A percentile compares a stretch with the other conserved stretches of the same genome.
Conservation (phyloP, 129 eudicot genomes). For the Flaveria ramosissima region DNA sequence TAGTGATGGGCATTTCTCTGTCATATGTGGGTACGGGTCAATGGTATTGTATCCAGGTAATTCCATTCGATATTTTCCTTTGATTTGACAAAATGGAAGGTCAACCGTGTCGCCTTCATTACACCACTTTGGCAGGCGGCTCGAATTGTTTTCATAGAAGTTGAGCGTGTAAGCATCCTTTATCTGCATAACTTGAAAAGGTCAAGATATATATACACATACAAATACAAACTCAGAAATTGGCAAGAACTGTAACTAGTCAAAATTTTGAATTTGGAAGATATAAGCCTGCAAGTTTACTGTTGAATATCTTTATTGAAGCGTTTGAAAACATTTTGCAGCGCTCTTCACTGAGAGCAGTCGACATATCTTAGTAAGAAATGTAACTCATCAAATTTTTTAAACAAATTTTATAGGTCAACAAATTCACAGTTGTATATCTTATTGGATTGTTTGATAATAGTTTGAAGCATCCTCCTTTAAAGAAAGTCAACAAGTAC, state of each 20-base stretch:
- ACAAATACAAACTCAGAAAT: not conserved
- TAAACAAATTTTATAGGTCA: not conserved
- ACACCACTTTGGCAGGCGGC: slow-evolving; percentile 96
- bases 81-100: slow-evolving; percentile 86
- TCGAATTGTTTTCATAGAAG: slow-evolving; percentile 68
- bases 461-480: not conserved
- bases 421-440: not conserved
- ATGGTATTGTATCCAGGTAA: slow-evolving; percentile 84
- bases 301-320: not conserved
- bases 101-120: slow-evolving; percentile 71
- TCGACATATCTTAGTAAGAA: not conserved
- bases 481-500: not conserved
- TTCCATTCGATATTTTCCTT: slow-evolving; percentile 94
- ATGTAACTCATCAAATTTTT: no score
- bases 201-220: not conserved
- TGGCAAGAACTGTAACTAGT: not conserved
- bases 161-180: slow-evolving; percentile 91
- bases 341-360: not conserved
- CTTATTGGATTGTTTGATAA: not conserved
- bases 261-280: not conserved
- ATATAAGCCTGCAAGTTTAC: not conserved
- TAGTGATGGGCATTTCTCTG: slow-evolving; percentile 81
- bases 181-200: slow-evolving; percentile 57
- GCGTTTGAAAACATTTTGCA: not conserved
- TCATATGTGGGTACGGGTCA: slow-evolving; percentile 88